Conservation (phyloP, 331 rosid species). For the Stylosanthes scabra region DNA sequence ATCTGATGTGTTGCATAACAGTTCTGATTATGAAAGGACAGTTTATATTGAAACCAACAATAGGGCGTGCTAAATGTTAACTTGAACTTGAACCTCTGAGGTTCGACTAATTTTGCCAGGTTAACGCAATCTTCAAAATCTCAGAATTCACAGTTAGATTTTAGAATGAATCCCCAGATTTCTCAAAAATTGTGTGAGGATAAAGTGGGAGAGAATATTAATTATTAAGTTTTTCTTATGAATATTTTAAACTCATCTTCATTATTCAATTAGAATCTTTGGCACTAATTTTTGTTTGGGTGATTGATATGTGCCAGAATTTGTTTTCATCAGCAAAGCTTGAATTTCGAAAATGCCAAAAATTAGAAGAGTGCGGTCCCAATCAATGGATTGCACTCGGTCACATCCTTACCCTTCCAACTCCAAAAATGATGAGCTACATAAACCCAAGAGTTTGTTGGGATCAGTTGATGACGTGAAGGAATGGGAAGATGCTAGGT, state of each 20-base stretch:
- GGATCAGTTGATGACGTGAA: conserved; percentile 51
- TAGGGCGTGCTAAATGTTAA: conserved; percentile 8
- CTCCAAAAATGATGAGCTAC: conserved; percentile 47
- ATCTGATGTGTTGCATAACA: neutral
- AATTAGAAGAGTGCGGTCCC: conserved; percentile 63
- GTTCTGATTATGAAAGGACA: conserved; percentile 14
- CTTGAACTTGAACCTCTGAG: neutral
- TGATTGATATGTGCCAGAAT: conserved; percentile 7
- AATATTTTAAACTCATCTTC: neutral
- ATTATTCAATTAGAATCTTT: conserved; percentile 4
- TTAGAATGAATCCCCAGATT: neutral
- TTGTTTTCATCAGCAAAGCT: conserved; percentile 31
- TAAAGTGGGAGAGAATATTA: conserved; percentile 10
- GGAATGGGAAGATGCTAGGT: conserved; percentile 77
- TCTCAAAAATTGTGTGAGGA: neutral
- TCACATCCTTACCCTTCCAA: conserved; percentile 60
- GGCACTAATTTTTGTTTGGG: neutral
- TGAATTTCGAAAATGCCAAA: conserved; percentile 63
- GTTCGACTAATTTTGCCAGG: conserved; percentile 1
- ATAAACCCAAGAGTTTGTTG: conserved; percentile 37
- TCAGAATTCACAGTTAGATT: neutral
- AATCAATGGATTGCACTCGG: conserved; percentile 49
- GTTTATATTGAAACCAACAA: neutral
- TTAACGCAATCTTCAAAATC: conserved; percentile 5
- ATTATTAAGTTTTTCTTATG: neutral